These are phyloP conservation scores for Casuarina glauca DNA, from an alignment of 306 rosid genomes.

Conservation along the genomic window DNA sequence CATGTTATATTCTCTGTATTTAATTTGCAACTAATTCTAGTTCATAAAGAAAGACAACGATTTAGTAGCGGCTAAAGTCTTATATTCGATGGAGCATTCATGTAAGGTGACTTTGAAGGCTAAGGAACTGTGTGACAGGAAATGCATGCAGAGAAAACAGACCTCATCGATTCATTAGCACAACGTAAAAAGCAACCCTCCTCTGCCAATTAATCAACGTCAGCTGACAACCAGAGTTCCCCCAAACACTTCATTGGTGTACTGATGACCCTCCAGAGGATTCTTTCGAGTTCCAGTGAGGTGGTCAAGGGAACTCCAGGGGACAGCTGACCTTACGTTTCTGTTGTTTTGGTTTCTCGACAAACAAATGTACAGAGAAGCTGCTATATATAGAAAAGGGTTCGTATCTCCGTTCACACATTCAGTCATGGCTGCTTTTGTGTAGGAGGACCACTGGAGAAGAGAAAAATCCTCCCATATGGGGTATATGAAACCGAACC, in stretches of 20 bases:
- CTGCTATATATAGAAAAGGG: background rate
- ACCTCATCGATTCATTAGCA: background rate
- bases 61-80: no score
- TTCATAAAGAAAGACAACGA: no score
- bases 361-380: background rate
- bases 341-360: background rate
- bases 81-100: no score
- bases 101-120: no score
- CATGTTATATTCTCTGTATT: no score
- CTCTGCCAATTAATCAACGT: background rate
- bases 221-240: slow-evolving; percentile 28
- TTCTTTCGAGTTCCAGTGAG: slow-evolving; percentile 5
- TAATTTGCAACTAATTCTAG: no score
- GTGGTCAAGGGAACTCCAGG: slow-evolving; percentile 30
- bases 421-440: background rate
- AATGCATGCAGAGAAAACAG: background rate
- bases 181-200: background rate
- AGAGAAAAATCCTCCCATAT: background rate
- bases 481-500: slow-evolving; percentile 3
- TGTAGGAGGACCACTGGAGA: background rate
- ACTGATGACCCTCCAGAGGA: background rate
- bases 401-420: background rate
- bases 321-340: background rate
- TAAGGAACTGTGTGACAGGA: background rate
- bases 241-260: slow-evolving; percentile 32